Base-by-base conservation (phyloP, 2,329 filamentous ascomycete species). In the Zarea fungicola region DNA sequence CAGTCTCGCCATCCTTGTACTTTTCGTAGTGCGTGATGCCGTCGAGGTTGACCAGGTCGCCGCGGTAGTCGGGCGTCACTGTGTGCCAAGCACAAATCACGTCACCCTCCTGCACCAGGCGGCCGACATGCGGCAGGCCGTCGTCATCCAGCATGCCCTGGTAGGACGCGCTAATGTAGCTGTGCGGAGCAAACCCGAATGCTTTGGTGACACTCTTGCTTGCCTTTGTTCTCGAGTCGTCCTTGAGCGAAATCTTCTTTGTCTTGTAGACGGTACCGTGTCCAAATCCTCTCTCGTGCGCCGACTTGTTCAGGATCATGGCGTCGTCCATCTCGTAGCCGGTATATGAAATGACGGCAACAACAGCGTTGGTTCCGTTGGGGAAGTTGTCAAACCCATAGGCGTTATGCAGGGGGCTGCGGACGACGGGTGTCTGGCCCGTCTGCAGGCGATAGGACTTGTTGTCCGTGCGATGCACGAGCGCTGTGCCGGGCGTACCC, bases 321-420 rank as follows among this genome's bases (percentile, higher is more conserved):
- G 93, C 93, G 71, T 99, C 93, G 76, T 99, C 93, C 93, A 99
- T 99, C 77, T 99, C 93, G 71, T 97, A 99, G 44, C 92, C 93
- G 2, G 92, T 97, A 68, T 99, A 99, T 1, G 92, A 96, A 55
- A 99, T 96, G 66, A 99, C 95, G 51, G 93, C 93, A 51, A 99
- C 93, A 32, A 97, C 84, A 8, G 90, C 89, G 61, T 99, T 99
- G 61, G 83, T 91, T 23, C 93, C 93, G 64, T 97, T 96, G 48
- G 93, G 93, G 67, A 96, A 99, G 69, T 97, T 97, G 72, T 99
- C 93, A 52, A 97, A 84, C 18, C 92, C 93, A 62, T 99, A 99
- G 18, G 89, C 85, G 62, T 96, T 97, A 71, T 99, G 91, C 37
- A 97, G 77, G 26, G 92, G 92, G 23, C 92, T 84, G 57, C 93